Evolutionary conservation across 2,329 filamentous ascomycete genomes (phyloP), one percentile per base, ranked within the genome.

Genomic region (Graphilbum sp.): DNA sequence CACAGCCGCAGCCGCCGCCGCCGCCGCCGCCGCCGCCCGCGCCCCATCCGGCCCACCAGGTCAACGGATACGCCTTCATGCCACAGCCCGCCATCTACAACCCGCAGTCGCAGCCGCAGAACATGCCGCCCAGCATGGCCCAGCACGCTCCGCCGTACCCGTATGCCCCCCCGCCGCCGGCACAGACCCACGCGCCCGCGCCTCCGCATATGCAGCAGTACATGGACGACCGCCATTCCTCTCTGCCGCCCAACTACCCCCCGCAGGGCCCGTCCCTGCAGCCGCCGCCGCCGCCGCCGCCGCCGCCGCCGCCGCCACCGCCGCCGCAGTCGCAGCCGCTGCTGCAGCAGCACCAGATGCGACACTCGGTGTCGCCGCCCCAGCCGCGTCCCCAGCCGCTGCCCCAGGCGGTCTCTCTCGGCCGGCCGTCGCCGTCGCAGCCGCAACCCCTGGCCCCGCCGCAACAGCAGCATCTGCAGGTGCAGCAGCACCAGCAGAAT

Each of bases 21-120:
- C n/a, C n/a, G n/a, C n/a, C n/a, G 65, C 68, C 40, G 67, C 69
- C 27, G 8, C n/a, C 30, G 5, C 69, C 25, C 65, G 66, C 21
- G 9, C 45, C 47, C 17, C 41, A 43, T 2, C 45, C 43, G 10
- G 43, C 38, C 13, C 50, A 48, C 19, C 44, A 45, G 23, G 62
- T 69, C 42, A 82, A 80, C 50, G 82, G 73, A 39, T 93, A 82
- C 56, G 72, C 80, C 4, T 95, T 86, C 53, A 84, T 92, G 66
- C 76, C 82, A 3, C 86, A 90, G 45, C 82, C 82, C 30, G 74
- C 81, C 25, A 84, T 93, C 48, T 94, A 93, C 58, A 84, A 85
- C 50, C 75, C 74, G 10, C 79, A 67, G 42, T 60, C 59, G 11
- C 39, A 64, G 49, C 61, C 55, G 34, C 52, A 52, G 27, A 52